Conservation (phyloP, 2,329 filamentous ascomycete genomes). For the Pseudocercospora pini-densiflorae region DNA sequence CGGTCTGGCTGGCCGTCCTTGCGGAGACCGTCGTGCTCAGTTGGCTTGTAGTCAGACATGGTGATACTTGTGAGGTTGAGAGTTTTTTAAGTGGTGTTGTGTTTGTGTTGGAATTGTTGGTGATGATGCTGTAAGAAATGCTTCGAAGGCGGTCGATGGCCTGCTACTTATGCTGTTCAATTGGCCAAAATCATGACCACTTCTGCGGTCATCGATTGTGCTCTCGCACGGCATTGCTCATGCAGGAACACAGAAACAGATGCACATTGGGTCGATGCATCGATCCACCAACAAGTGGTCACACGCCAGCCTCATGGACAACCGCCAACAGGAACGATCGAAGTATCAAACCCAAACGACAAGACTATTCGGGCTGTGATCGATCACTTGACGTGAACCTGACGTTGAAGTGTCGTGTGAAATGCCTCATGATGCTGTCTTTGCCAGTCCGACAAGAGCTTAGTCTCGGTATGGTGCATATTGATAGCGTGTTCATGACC, state of each 20-base stretch:
- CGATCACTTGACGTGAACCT: slow-evolving; percentile 6
- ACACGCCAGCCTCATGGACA: background rate
- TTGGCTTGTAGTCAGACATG: slow-evolving; percentile 45
- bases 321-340: background rate
- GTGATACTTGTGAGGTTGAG: slow-evolving; percentile 18
- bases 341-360: background rate
- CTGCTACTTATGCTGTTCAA: slow-evolving; percentile 14
- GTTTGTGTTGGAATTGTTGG: slow-evolving; percentile 7
- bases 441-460: background rate
- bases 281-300: background rate
- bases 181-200: slow-evolving; percentile 7
- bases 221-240: background rate
- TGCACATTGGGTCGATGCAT: background rate
- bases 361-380: background rate
- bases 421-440: background rate
- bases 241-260: slow-evolving; percentile 4
- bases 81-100: slow-evolving; percentile 15
- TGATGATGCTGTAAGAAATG: slow-evolving; percentile 14
- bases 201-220: slow-evolving; percentile 4
- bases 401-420: slow-evolving; percentile 1
- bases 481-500: background rate
- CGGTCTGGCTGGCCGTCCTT: slow-evolving; percentile 49
- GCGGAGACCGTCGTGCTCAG: slow-evolving; percentile 49
- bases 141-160: background rate
- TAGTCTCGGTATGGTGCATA: background rate